A percentile compares a stretch with the other conserved stretches of the same genome.
Evolutionary conservation across 192 early-diverging fungal species (phyloP).

Genomic region (Diversispora epigaea): DNA sequence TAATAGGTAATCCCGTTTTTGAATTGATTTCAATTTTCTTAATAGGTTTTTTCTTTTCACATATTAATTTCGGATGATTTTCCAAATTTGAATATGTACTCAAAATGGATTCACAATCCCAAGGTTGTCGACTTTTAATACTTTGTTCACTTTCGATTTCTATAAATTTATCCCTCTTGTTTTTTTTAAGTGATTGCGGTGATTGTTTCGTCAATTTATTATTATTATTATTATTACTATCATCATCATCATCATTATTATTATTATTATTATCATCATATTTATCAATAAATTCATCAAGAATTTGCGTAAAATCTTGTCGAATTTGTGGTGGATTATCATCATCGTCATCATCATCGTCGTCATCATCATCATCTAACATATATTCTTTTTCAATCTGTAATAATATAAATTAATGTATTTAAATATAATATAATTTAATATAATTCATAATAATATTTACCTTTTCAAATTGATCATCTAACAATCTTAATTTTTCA

Average conservation of each 20-base stretch:
- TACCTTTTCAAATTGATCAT: constrained; percentile 91
- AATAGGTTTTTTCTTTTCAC: constrained; percentile 55
- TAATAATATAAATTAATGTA: constrained; percentile 38
- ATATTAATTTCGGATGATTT: constrained; percentile 85
- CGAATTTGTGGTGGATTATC: constrained; percentile 54
- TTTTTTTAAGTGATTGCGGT: no score
- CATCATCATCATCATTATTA: no score
- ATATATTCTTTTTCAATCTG: constrained; percentile 64
- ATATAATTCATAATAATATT: not conserved
- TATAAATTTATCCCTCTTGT: constrained; percentile 49
- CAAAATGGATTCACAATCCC: constrained; percentile 93
- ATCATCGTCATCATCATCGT: constrained; percentile 54
- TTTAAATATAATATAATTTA: constrained; percentile 25
- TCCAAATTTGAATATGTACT: constrained; percentile 92
- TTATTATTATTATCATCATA: constrained; percentile 73
- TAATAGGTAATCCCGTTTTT: constrained; percentile 70
- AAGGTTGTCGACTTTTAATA: constrained; percentile 58
- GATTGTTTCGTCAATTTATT: no score
- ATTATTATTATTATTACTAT: no score
- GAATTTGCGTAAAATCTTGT: constrained; percentile 70
- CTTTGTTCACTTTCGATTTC: constrained; percentile 48
- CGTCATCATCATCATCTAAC: constrained; percentile 54
- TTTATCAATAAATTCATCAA: constrained; percentile 76
- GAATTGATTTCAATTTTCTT: constrained; percentile 67
- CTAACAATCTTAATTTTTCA: constrained; percentile 82